A percentile compares a stretch with the other conserved stretches of the same genome.
These are phyloP conservation scores for Claviceps sp. DNA, from an alignment of 2,329 filamentous ascomycete species.

Conservation along the genomic window DNA sequence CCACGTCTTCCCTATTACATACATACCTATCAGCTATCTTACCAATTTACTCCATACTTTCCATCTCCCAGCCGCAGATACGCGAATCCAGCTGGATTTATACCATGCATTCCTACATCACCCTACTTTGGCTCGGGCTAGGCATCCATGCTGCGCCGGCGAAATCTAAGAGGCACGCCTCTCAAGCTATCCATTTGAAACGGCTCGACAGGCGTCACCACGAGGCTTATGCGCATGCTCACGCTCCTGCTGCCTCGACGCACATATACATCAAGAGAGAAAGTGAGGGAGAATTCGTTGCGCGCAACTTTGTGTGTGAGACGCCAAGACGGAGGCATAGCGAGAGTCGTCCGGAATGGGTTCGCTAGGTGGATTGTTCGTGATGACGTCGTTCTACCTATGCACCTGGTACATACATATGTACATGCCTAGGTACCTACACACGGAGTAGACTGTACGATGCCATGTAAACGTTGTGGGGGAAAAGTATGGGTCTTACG, in stretches of 20 bases:
- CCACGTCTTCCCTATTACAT: too few relatives aligned
- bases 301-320: neutral
- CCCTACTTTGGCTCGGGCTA: constrained; percentile 2
- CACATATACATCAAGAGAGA: neutral
- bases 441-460: too few relatives aligned
- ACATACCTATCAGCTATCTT: too few relatives aligned
- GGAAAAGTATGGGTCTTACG: too few relatives aligned
- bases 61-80: neutral
- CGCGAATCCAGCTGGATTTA: neutral
- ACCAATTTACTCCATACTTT: neutral
- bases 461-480: too few relatives aligned
- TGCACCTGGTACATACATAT: too few relatives aligned
- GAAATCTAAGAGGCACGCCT: neutral
- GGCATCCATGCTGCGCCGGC: constrained; percentile 5
- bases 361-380: neutral
- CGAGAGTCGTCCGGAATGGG: constrained; percentile 5
- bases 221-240: neutral
- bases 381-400: neutral
- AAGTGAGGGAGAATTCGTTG: neutral
- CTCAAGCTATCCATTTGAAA: constrained; percentile 2
- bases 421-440: too few relatives aligned
- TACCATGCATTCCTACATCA: constrained; percentile 3
- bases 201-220: neutral
- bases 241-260: neutral
- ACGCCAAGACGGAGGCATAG: neutral